Evolutionary conservation across 345 rosid species (phyloP), one percentile per base, ranked within the genome.

Genomic region (Eutrema heterophyllum): DNA sequence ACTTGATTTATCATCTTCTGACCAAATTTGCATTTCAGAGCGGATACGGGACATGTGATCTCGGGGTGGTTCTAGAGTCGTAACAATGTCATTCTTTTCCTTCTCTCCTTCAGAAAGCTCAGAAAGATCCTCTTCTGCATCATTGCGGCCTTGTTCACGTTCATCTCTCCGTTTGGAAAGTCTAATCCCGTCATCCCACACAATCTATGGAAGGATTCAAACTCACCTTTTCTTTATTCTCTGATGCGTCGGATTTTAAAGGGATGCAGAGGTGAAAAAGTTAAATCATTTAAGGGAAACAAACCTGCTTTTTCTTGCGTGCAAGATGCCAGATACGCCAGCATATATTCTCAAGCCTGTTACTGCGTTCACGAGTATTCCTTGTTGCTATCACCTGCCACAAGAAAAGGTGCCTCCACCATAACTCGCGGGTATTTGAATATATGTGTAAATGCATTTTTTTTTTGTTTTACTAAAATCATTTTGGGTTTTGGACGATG

Each of bases 281-380:
- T 6, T 13, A 33, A 44, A 39, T 52, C 35, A 45, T 5, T 7
- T 7, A 7, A 40, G 24, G 49, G 29, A 56, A 11, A 30, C 30
- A 0, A 72, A 88, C 98, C 89, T 93, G 90, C 67, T 90, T 93
- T 85, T 84, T 90, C 70, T 81, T 87, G 58, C 97, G 97, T 60
- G 96, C 93, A 54, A 93, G 95, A 85, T 93, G 95, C 97, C 98
- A 93, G 75, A 93, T 90, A 6, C 97, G 86, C 98, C 98, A 93
- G 86, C 97, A 90, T 85, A 93, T 85, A 64, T 90, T 93, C 84
- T 93, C 98, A 32, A 89, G 93, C 80, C 97, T 83, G 81, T 89
- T 93, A 57, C 87, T 93, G 24, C 96, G 84, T 43, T 88, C 97
- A 74, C 91, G 96, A 63, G 92, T 83, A 75, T 89, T 93, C 86